Percentiles rank a stretch among this genome's conserved stretches.
Conservation (phyloP, 306 rosid species). For the Acacia melanoxylon region DNA sequence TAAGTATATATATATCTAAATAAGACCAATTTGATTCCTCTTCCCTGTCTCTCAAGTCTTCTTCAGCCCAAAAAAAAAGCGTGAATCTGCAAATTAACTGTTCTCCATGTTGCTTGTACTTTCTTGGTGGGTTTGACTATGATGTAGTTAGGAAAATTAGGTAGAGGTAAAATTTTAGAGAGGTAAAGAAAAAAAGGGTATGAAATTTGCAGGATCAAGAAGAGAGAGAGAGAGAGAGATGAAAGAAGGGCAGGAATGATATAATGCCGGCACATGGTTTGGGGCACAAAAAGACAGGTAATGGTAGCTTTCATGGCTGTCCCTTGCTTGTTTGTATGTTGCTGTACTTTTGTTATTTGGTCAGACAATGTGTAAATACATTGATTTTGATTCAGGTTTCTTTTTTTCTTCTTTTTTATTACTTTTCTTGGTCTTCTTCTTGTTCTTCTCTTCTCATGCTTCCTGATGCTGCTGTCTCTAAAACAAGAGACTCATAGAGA, state of each 20-base stretch:
- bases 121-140: conserved; percentile 6
- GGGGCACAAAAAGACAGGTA: conserved; percentile 56
- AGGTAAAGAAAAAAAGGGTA: conserved; percentile 27
- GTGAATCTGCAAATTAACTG: conserved; percentile 36
- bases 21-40: not conserved
- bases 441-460: not conserved
- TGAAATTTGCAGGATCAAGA: conserved; percentile 35
- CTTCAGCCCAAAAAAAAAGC: not conserved
- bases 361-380: conserved; percentile 37
- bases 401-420: not conserved
- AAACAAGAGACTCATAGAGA: not conserved
- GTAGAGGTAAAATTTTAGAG: conserved; percentile 21
- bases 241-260: conserved; percentile 23
- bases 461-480: not conserved
- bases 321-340: conserved; percentile 37
- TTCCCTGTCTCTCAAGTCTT: not conserved
- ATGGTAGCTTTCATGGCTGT: conserved; percentile 59
- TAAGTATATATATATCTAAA: not conserved
- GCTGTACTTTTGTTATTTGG: conserved; percentile 38
- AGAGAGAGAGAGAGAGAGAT: conserved; percentile 3
- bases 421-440: not conserved
- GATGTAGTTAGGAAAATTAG: conserved; percentile 36
- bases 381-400: conserved; percentile 10
- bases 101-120: conserved; percentile 24
- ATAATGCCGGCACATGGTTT: conserved; percentile 61